A percentile compares a stretch with the other conserved stretches of the same genome.
These are phyloP conservation scores for Termitomyces bulborhizus DNA, from an alignment of 768 basidiomycete genomes.

Conservation along the genomic window DNA sequence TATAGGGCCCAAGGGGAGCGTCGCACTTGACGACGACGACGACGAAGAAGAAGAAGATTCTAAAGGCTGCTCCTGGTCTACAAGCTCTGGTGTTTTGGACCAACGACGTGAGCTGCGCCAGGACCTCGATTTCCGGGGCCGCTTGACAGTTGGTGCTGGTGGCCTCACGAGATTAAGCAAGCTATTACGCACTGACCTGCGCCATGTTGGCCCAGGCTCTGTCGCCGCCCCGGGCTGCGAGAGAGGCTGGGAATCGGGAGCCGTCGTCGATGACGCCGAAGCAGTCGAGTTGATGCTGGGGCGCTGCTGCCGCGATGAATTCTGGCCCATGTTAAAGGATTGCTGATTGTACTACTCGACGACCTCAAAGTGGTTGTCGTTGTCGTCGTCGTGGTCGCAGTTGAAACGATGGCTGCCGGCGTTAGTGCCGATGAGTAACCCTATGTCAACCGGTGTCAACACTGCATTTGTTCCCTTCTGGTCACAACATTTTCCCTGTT, in stretches of 20 bases:
- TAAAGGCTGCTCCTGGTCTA: neutral
- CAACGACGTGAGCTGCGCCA: slow-evolving; percentile 3
- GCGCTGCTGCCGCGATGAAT: slow-evolving; percentile 6
- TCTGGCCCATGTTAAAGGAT: neutral
- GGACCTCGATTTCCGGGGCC: neutral
- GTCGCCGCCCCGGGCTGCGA: neutral
- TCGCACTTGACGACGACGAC: neutral
- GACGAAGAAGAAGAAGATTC: neutral
- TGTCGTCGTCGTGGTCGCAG: slow-evolving; percentile 1
- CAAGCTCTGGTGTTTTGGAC: slow-evolving; percentile 3
- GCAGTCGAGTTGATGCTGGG: slow-evolving; percentile 6
- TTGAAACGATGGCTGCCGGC: slow-evolving; percentile 14
- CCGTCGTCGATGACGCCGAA: neutral
- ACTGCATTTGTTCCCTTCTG: neutral
- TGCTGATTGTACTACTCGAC: slow-evolving; percentile 3
- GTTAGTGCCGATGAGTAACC: slow-evolving; percentile 13
- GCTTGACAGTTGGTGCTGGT: slow-evolving; percentile 11
- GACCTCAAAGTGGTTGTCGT: neutral
- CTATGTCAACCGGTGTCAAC: slow-evolving; percentile 8
- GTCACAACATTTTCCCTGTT: neutral
- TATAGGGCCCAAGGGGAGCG: neutral
- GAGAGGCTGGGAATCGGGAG: neutral
- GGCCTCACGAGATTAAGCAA: slow-evolving; percentile 25
- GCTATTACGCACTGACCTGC: slow-evolving; percentile 26
- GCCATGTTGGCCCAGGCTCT: slow-evolving; percentile 11